Evolutionary conservation across 768 basidiomycete genomes (phyloP).

Genomic region (Russula virescens): DNA sequence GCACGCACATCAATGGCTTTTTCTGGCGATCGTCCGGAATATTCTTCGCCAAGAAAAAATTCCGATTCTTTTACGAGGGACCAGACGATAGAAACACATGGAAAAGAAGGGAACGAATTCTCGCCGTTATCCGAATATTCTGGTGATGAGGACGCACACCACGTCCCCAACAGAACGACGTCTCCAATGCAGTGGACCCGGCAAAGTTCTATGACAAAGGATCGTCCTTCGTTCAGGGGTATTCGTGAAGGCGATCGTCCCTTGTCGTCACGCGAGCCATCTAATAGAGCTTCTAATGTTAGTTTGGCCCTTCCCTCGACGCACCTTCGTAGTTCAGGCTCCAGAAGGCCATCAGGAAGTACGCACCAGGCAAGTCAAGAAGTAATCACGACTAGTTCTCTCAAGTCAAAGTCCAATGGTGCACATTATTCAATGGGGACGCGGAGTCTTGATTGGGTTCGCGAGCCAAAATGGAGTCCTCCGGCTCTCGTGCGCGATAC

Average conservation of each 20-base stretch:
- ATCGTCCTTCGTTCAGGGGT: background rate
- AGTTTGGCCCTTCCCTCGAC: background rate
- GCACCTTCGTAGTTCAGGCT: background rate
- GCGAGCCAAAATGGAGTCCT: constrained; percentile 28
- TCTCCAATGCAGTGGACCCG: background rate
- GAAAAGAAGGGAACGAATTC: constrained; percentile 1
- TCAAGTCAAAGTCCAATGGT: background rate
- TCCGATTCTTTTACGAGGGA: background rate
- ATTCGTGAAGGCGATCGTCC: background rate
- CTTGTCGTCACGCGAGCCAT: constrained; percentile 1
- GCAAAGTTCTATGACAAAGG: background rate
- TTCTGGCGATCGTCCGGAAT: background rate
- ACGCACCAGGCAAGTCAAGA: background rate
- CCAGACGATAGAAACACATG: background rate
- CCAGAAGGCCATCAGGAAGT: background rate
- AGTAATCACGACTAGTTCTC: background rate
- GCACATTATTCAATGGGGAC: background rate
- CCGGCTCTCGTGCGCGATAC: constrained; percentile 26
- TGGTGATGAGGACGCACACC: constrained; percentile 8
- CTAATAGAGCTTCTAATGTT: background rate
- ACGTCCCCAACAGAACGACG: background rate
- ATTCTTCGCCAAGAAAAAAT: background rate
- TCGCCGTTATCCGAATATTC: constrained; percentile 18
- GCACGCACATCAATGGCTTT: background rate
- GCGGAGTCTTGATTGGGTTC: constrained; percentile 14